Evolutionary conservation across 257 asterid species (phyloP).

Genomic region (Henckelia pumila): DNA sequence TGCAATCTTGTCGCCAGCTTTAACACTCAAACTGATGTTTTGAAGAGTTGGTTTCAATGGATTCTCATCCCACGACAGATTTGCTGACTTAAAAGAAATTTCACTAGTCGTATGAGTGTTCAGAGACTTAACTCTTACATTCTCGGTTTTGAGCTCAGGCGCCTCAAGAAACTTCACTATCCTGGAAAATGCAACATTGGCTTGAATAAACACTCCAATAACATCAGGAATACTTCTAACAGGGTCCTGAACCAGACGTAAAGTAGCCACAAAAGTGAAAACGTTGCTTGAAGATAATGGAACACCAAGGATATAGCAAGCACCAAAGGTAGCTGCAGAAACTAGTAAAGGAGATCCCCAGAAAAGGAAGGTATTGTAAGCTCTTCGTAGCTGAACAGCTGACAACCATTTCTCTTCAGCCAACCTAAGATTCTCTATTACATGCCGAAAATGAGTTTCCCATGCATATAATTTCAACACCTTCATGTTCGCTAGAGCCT

Average conservation of each 20-base stretch:
- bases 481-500: conserved; percentile 87
- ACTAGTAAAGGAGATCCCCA: conserved; percentile 90
- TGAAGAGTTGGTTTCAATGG: conserved; percentile 48
- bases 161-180: conserved; percentile 73
- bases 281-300: conserved; percentile 84
- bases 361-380: conserved; percentile 80
- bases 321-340: conserved; percentile 90
- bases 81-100: conserved; percentile 51
- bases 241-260: conserved; percentile 92
- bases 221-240: conserved; percentile 88
- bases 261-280: conserved; percentile 87
- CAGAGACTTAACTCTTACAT: conserved; percentile 33
- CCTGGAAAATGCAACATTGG: conserved; percentile 74
- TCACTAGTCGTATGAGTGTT: conserved; percentile 17
- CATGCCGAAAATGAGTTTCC: conserved; percentile 75
- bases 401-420: conserved; percentile 74
- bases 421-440: conserved; percentile 50
- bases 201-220: conserved; percentile 84
- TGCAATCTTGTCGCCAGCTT: conserved; percentile 73
- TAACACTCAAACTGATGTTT: conserved; percentile 51
- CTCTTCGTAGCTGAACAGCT: conserved; percentile 72
- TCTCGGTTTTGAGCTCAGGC: conserved; percentile 56
- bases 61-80: conserved; percentile 78
- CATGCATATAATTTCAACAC: conserved; percentile 86
- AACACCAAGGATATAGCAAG: conserved; percentile 74